Evolutionary conservation across 1,284 basidiomycete species (phyloP), one percentile per base, ranked within the genome.

Genomic region (Melampsora larici-populina): DNA sequence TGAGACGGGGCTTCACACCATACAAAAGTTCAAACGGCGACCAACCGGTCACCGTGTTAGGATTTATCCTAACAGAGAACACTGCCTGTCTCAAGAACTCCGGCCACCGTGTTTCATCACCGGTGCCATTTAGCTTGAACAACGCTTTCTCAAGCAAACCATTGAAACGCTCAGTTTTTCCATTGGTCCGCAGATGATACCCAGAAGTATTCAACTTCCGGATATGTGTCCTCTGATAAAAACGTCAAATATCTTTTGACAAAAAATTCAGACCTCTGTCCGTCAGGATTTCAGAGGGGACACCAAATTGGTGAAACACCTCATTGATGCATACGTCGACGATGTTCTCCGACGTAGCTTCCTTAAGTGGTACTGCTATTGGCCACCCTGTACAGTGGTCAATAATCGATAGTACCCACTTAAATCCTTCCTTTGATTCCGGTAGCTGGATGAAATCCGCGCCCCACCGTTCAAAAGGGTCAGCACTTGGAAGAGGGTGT

Each of bases 181-280:
- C 79, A 26, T 79, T 79, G 1, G 75, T 78, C 1, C 65, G 43
- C 7, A 75, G 79, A 51, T 79, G 78, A 63, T 76, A 79, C 17
- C 75, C 36, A 9, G 36, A 36, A 36, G 36, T 36, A 9, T 36
- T 36, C 36, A 36, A 36, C 36, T 36, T 36, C 36, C 36, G 36
- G 36, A 36, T 36, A 9, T 36, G 36, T 9, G 36, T 36, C 3
- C 36, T 3, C 36, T 36, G 36, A 36, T 36, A 36, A 9, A 36
- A 36, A 4, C 36, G 24, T 9, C 8, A 2, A 13, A 65, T 21
- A 26, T 49, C 36, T 13, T 13, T n/a, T 3, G 43, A 62, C 21
- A 60, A 29, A 26, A 36, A 62, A n/a, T 60, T 62, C n/a, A 51
- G 43, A 18, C 63, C 55, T 8, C 43, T 40, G 29, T 65, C 55